These are phyloP conservation scores for Forsythia viridissima DNA, from an alignment of 257 asterid genomes.

Conservation along the genomic window DNA sequence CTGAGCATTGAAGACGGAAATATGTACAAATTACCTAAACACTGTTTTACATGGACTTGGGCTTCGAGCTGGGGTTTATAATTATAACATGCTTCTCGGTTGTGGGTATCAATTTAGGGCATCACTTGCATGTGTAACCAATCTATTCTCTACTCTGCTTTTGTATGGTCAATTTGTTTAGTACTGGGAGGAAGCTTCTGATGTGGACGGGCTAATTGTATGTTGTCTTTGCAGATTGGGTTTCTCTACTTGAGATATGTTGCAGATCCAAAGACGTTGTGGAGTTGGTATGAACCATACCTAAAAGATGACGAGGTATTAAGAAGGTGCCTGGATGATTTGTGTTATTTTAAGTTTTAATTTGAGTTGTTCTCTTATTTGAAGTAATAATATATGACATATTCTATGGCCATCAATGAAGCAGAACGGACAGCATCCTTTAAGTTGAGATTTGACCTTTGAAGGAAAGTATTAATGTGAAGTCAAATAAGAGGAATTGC, in stretches of 20 bases:
- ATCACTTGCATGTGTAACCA: background rate
- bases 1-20: too few relatives aligned
- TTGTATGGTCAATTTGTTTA: constrained; percentile 6
- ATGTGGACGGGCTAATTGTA: constrained; percentile 2
- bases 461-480: constrained; percentile 6
- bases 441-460: background rate
- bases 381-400: constrained; percentile 2
- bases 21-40: too few relatives aligned
- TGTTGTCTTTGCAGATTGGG: constrained; percentile 61
- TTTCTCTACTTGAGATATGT: constrained; percentile 86
- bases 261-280: constrained; percentile 89
- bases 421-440: constrained; percentile 11
- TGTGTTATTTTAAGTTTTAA: constrained; percentile 4
- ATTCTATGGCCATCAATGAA: constrained; percentile 22
- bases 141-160: constrained; percentile 9
- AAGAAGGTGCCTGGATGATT: constrained; percentile 26
- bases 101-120: background rate
- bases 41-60: too few relatives aligned
- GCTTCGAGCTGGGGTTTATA: too few relatives aligned
- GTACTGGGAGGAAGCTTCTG: constrained; percentile 20
- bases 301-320: constrained; percentile 93
- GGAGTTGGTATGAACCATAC: constrained; percentile 97
- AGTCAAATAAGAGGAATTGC: constrained; percentile 11
- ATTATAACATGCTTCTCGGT: background rate
- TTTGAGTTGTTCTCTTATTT: constrained; percentile 13